A percentile compares a stretch with the other conserved stretches of the same genome.
Conservation (phyloP, 176 grass and related monocot species). For the Panicum miliaceum region DNA sequence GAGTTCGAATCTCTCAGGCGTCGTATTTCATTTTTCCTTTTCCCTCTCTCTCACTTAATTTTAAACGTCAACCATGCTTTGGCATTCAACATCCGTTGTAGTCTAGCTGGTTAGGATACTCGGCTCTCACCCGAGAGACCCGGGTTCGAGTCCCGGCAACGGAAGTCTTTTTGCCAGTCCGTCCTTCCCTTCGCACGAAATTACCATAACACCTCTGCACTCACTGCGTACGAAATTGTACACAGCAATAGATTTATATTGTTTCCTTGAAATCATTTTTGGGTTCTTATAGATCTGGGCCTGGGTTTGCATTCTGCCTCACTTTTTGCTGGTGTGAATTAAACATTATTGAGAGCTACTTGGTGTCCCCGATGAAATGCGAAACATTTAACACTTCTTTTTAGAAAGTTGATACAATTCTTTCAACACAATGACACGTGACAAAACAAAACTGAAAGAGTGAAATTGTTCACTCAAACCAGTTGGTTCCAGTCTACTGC, state of each 20-base stretch:
- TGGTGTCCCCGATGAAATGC: neutral
- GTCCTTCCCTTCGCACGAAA: neutral
- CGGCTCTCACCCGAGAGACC: conserved; percentile 90
- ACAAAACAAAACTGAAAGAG: neutral
- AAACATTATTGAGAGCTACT: neutral
- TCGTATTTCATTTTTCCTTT: neutral
- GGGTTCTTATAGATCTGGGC: neutral
- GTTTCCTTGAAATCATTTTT: too few relatives aligned
- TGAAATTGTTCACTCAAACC: neutral
- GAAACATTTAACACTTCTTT: neutral
- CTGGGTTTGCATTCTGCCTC: neutral
- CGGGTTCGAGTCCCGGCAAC: conserved; percentile 87
- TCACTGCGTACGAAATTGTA: too few relatives aligned
- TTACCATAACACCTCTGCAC: too few relatives aligned
- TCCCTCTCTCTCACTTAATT: too few relatives aligned
- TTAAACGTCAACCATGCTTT: too few relatives aligned
- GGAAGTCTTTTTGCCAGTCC: conserved; percentile 34
- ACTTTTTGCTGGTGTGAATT: neutral
- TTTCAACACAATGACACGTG: neutral
- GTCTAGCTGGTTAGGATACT: conserved; percentile 97
- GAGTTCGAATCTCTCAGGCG: conserved; percentile 99
- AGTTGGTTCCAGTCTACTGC: neutral
- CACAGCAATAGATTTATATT: too few relatives aligned
- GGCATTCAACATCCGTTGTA: conserved; percentile 63
- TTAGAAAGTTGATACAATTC: neutral